phyloP scores from a whole-genome alignment of 345 rosid genomes.

The Gossypium arboreum region DNA sequence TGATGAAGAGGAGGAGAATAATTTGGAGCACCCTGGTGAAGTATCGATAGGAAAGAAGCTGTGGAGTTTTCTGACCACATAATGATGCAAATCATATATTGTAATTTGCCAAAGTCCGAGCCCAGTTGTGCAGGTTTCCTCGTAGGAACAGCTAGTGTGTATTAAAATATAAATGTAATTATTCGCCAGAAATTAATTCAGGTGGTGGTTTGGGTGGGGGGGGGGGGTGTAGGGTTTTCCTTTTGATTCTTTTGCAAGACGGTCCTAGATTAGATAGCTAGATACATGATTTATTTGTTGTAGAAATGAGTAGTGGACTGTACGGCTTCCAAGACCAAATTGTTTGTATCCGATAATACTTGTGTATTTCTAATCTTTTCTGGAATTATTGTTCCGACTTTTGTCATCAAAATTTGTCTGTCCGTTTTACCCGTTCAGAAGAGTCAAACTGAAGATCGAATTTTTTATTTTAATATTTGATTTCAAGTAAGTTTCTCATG shows the following conservation, averaged over 20 bases:
- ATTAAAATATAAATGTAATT: constrained; percentile 28
- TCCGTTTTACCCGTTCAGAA: neutral
- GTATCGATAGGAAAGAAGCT: constrained; percentile 84
- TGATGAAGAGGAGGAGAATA: constrained; percentile 50
- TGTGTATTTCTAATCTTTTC: constrained; percentile 20
- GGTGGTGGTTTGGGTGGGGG: constrained; percentile 5
- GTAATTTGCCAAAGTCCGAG: neutral
- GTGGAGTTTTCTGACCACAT: constrained; percentile 88
- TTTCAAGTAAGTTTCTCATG: too few species aligned
- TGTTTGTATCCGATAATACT: constrained; percentile 29
- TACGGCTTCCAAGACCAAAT: constrained; percentile 11
- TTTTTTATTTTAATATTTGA: too few species aligned
- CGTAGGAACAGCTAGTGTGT: constrained; percentile 36
- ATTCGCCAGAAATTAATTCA: constrained; percentile 14
- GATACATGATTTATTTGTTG: constrained; percentile 23
- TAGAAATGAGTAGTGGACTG: constrained; percentile 9
- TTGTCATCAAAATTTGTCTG: too few species aligned
- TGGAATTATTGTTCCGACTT: constrained; percentile 12
- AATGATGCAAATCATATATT: constrained; percentile 11
- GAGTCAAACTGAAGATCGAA: too few species aligned
- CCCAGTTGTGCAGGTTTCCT: constrained; percentile 24
- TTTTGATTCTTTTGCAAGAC: neutral
- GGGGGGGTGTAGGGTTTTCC: constrained; percentile 6
- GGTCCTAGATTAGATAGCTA: constrained; percentile 18
- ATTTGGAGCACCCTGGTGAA: constrained; percentile 67